Evolutionary conservation across 2,329 filamentous ascomycete species (phyloP), one percentile per base, ranked within the genome.

Genomic region (Thermothelomyces thermophilus): DNA sequence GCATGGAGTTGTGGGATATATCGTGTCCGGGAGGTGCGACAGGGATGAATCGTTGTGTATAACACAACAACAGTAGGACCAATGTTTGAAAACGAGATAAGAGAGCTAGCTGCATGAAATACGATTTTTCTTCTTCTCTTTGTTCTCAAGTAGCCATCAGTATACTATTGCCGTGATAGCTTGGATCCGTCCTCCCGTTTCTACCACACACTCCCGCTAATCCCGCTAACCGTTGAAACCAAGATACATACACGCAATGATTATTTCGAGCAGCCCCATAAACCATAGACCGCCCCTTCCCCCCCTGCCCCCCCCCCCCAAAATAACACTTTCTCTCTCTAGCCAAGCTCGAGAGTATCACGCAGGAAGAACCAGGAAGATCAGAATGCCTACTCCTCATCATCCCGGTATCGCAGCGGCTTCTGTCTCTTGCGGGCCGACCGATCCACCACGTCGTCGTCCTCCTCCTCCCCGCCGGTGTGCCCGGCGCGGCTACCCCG

Each of bases 1-100:
- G 73, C 1, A 62, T 75, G 58, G 73, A 76, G 61, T 56, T 69
- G 10, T 76, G 73, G 73, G 51, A 57, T 48, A 40, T 60, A 5
- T 37, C 26, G 19, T 6, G 5, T 26, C 24, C 24, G 1, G 37
- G 13, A 10, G n/a, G n/a, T n/a, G n/a, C n/a, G n/a, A n/a, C n/a
- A n/a, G n/a, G n/a, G n/a, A n/a, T n/a, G n/a, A n/a, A n/a, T n/a
- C n/a, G n/a, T n/a, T n/a, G n/a, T n/a, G n/a, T n/a, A n/a, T n/a
- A n/a, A n/a, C n/a, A n/a, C n/a, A n/a, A n/a, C n/a, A n/a, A n/a
- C n/a, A n/a, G n/a, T n/a, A n/a, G n/a, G n/a, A n/a, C n/a, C n/a
- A n/a, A n/a, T n/a, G n/a, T n/a, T n/a, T n/a, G n/a, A n/a, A n/a
- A n/a, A n/a, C n/a, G n/a, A n/a, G n/a, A n/a, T n/a, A n/a, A n/a